These are phyloP conservation scores for Tuber aestivum DNA, from an alignment of 495 filamentous ascomycete species.

Conservation along the genomic window DNA sequence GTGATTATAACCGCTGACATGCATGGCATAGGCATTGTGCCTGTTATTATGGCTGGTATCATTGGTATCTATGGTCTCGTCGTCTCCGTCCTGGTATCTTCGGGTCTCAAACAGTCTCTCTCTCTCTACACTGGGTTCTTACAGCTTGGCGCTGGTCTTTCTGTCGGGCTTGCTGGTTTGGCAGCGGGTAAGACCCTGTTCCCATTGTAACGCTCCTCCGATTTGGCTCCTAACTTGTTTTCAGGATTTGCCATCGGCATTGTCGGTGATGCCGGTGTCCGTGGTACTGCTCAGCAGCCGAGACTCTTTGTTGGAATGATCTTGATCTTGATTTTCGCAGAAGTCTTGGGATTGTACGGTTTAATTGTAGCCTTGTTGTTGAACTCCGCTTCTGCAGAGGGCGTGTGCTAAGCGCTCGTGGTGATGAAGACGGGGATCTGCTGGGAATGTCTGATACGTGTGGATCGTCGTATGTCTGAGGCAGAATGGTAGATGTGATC, in stretches of 20 bases:
- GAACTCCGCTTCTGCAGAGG: slow-evolving; percentile 69
- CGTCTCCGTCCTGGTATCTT: slow-evolving; percentile 96
- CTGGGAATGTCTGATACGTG: not conserved
- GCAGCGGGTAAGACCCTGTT: slow-evolving; percentile 67
- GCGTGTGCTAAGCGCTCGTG: slow-evolving; percentile 43
- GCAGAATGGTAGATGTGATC: not conserved
- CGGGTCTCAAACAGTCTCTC: slow-evolving; percentile 72
- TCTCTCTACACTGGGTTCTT: slow-evolving; percentile 93
- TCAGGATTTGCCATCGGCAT: slow-evolving; percentile 91
- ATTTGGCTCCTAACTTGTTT: not conserved
- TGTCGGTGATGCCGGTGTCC: slow-evolving; percentile 97
- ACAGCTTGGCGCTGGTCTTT: slow-evolving; percentile 91
- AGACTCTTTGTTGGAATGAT: slow-evolving; percentile 99
- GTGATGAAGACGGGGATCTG: not conserved
- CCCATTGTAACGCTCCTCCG: not conserved
- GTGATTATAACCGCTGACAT: slow-evolving; percentile 20
- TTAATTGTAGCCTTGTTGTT: slow-evolving; percentile 97
- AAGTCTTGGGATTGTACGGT: slow-evolving; percentile 99
- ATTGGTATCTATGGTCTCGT: slow-evolving; percentile 99
- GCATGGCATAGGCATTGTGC: slow-evolving; percentile 73
- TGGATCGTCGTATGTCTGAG: not conserved
- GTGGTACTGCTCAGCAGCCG: slow-evolving; percentile 95
- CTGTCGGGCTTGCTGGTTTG: slow-evolving; percentile 92
- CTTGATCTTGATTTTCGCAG: slow-evolving; percentile 99
- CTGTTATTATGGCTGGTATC: slow-evolving; percentile 99